Conservation (phyloP, 768 basidiomycete genomes). For the Suillus decipiens region DNA sequence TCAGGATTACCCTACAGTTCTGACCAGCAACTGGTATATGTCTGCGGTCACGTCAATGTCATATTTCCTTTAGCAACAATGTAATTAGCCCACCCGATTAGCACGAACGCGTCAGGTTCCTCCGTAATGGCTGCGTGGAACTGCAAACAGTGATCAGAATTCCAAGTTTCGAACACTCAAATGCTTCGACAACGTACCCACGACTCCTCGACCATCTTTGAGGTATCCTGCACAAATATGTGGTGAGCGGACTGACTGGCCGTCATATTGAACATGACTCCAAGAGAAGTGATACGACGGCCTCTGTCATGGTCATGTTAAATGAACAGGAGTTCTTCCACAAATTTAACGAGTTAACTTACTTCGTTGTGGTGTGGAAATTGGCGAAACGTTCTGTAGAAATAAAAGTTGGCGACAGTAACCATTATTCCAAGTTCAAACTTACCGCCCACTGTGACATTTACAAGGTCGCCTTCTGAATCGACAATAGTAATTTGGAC, state of each 20-base stretch:
- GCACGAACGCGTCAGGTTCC: conserved; percentile 80
- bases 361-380: too few species aligned
- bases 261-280: conserved; percentile 79
- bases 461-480: conserved; percentile 34
- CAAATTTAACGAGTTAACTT: conserved; percentile 19
- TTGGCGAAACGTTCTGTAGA: conserved; percentile 48
- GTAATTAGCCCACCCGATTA: conserved; percentile 52
- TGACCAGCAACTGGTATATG: conserved; percentile 82
- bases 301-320: conserved; percentile 43
- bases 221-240: too few species aligned
- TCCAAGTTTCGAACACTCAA: too few species aligned
- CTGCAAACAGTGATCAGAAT: conserved; percentile 35
- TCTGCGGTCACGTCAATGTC: conserved; percentile 35
- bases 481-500: conserved; percentile 76
- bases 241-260: too few species aligned
- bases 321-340: neutral
- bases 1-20: conserved; percentile 49
- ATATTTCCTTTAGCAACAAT: neutral
- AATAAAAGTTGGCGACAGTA: conserved; percentile 28
- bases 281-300: conserved; percentile 74
- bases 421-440: neutral
- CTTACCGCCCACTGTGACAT: conserved; percentile 48
- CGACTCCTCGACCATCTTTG: conserved; percentile 70
- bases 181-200: conserved; percentile 51
- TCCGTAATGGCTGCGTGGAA: conserved; percentile 77